Percentiles rank a stretch among this genome's conserved stretches.
These are phyloP conservation scores for Cyberlindnera mycetangii DNA, from an alignment of 805 yeast species.

Conservation along the genomic window DNA sequence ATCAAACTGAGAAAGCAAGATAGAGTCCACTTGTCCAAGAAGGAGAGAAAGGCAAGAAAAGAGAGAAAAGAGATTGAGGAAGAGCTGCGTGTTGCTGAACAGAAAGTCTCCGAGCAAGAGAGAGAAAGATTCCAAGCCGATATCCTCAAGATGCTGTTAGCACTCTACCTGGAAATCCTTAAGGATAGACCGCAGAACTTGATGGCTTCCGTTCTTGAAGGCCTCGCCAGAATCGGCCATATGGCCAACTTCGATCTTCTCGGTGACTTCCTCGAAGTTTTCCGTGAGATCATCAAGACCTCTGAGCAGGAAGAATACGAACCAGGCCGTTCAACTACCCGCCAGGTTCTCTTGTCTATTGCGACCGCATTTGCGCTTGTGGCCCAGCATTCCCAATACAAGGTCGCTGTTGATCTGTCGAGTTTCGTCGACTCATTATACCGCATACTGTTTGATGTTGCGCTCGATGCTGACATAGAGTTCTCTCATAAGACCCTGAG, in stretches of 20 bases:
- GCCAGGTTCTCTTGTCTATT: conserved; percentile 78
- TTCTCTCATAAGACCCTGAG: conserved; percentile 79
- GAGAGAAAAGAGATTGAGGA: conserved; percentile 85
- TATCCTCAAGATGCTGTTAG: conserved; percentile 67
- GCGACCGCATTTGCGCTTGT: conserved; percentile 88
- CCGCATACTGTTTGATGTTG: conserved; percentile 59
- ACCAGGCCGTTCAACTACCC: conserved; percentile 41
- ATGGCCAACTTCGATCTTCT: conserved; percentile 89
- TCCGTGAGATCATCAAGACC: conserved; percentile 72
- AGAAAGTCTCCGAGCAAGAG: conserved; percentile 81
- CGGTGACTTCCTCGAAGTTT: conserved; percentile 88
- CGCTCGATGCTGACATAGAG: conserved; percentile 81
- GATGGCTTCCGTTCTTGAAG: conserved; percentile 88
- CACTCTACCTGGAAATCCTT: conserved; percentile 74
- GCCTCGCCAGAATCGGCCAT: conserved; percentile 85
- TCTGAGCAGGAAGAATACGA: conserved; percentile 43
- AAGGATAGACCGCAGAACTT: conserved; percentile 59
- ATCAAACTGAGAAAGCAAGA: conserved; percentile 76
- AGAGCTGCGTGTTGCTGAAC: conserved; percentile 85
- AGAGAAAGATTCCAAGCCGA: conserved; percentile 84
- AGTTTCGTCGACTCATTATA: conserved; percentile 77
- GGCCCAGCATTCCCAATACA: conserved; percentile 67
- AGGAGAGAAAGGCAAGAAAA: conserved; percentile 82
- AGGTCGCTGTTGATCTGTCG: conserved; percentile 77
- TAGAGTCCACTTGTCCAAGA: conserved; percentile 86